Evolutionary conservation across 345 rosid species (phyloP), one percentile per base, ranked within the genome.

Genomic region (Laguncularia racemosa): DNA sequence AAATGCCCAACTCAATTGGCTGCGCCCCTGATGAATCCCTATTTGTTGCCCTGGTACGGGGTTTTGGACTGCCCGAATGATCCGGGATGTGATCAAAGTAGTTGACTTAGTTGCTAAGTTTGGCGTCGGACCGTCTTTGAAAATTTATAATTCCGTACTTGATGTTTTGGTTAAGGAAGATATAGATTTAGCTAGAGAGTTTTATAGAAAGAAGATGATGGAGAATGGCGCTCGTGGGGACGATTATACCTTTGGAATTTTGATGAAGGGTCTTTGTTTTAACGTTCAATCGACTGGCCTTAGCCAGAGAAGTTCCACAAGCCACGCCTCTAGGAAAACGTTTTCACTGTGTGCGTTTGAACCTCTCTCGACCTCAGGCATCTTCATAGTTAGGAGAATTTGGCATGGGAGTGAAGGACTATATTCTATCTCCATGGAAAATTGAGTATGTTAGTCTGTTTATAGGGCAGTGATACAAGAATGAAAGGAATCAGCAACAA

Each of bases 241-340:
- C 73, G 83, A 76, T 52, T 91, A 84, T 59, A 92, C 98, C 10
- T 86, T 71, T 12, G 96, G 88, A 52, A 92, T 92, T 59, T 70
- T 92, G 52, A 84, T 89, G 95, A 89, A 89, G 67, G 98, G 98
- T 21, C 89, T 89, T 73, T 89, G 95, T 72, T 76, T 76, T n/a
- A n/a, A n/a, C n/a, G n/a, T n/a, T n/a, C n/a, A n/a, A 2, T 26
- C 6, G 28, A 26, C 28, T 26, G 28, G 28, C 28, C 40, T 7
- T 9, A 7, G 9, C 11, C 9, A 7, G 40, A 33, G 40, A 33
- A 33, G 40, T 3, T 33, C 40, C 40, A 6, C 9, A 9, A 33
- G 40, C 40, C 1, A 10, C 9, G 6, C 40, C 9, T 1, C 7
- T 33, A 33, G 11, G 11, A 33, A 33, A 33, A 33, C 7, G 40